Percentiles rank a stretch among this genome's conserved stretches.
phyloP scores from a whole-genome alignment of 1,284 basidiomycete genomes.

The Apiotrichum domesticum region DNA sequence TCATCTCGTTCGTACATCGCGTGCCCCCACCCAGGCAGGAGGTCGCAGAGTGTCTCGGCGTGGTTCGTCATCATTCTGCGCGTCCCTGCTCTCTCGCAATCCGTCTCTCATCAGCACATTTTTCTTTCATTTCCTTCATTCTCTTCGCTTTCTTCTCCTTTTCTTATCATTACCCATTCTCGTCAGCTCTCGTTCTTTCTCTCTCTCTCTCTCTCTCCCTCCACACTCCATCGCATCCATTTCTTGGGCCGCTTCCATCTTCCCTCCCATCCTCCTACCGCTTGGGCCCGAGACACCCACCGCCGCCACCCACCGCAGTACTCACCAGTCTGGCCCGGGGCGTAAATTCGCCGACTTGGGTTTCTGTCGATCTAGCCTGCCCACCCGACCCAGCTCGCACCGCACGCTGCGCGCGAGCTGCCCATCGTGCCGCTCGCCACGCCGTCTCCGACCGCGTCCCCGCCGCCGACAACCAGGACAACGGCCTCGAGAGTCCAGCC shows the following conservation, averaged over 20 bases:
- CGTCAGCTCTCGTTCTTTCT: no score
- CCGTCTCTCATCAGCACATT: background rate
- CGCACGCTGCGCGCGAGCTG: background rate
- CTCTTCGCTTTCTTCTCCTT: background rate
- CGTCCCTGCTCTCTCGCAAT: background rate
- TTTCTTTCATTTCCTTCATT: background rate
- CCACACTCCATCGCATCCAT: background rate
- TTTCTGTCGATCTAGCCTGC: background rate
- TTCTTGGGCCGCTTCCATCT: background rate
- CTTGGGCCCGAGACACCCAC: no score
- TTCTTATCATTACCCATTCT: background rate
- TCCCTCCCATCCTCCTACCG: background rate
- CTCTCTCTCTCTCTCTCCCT: background rate
- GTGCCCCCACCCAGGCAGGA: no score
- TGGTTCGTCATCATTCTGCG: background rate
- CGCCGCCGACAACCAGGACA: constrained; percentile 1
- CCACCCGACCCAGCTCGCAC: background rate
- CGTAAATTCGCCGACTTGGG: background rate
- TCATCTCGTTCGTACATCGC: no score
- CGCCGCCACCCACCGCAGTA: no score
- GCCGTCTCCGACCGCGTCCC: constrained; percentile 13
- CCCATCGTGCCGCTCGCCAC: constrained; percentile 14
- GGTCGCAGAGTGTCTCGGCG: no score
- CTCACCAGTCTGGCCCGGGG: no score
- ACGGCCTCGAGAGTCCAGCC: background rate